A percentile compares a stretch with the other conserved stretches of the same genome.
These are phyloP conservation scores for Escovopsis sp. DNA, from an alignment of 2,329 filamentous ascomycete genomes.

Conservation along the genomic window DNA sequence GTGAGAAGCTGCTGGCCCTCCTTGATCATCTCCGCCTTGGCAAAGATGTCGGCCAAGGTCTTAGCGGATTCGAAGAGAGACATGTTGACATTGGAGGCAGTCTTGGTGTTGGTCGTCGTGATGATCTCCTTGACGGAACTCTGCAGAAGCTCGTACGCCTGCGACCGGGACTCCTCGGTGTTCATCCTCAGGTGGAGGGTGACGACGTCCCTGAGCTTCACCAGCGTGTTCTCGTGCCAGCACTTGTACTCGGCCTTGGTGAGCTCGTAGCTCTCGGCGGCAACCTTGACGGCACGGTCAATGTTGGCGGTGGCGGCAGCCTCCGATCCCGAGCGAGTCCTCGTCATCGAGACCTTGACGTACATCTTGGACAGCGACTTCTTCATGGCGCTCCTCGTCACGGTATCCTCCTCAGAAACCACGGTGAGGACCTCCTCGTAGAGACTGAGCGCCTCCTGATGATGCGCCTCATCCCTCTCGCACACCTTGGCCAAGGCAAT, in stretches of 20 bases:
- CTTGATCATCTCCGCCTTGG: conserved; percentile 23
- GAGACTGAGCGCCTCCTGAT: conserved; percentile 28
- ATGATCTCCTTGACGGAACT: conserved; percentile 27
- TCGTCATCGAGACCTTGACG: conserved; percentile 21
- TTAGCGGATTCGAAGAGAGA: conserved; percentile 34
- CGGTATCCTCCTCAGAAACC: conserved; percentile 18
- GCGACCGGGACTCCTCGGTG: conserved; percentile 22
- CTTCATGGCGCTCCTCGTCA: conserved; percentile 29
- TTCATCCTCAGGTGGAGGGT: conserved; percentile 24
- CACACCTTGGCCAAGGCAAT: conserved; percentile 30
- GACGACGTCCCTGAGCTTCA: conserved; percentile 27
- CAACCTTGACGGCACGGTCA: conserved; percentile 19
- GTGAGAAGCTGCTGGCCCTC: conserved; percentile 28
- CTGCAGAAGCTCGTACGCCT: conserved; percentile 25
- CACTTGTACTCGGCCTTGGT: conserved; percentile 28
- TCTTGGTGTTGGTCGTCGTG: conserved; percentile 11
- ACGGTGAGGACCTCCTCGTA: conserved; percentile 31
- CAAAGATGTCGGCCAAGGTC: conserved; percentile 31
- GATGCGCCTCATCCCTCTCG: conserved; percentile 26
- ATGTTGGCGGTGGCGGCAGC: conserved; percentile 12
- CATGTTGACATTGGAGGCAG: conserved; percentile 17
- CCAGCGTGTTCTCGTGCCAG: conserved; percentile 30
- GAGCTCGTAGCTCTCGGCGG: conserved; percentile 27
- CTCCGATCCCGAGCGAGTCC: conserved; percentile 17
- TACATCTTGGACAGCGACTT: conserved; percentile 35